A percentile compares a stretch with the other conserved stretches of the same genome.
These are phyloP conservation scores for Dactylonectria macrodidyma DNA, from an alignment of 2,329 filamentous ascomycete genomes.

Conservation along the genomic window DNA sequence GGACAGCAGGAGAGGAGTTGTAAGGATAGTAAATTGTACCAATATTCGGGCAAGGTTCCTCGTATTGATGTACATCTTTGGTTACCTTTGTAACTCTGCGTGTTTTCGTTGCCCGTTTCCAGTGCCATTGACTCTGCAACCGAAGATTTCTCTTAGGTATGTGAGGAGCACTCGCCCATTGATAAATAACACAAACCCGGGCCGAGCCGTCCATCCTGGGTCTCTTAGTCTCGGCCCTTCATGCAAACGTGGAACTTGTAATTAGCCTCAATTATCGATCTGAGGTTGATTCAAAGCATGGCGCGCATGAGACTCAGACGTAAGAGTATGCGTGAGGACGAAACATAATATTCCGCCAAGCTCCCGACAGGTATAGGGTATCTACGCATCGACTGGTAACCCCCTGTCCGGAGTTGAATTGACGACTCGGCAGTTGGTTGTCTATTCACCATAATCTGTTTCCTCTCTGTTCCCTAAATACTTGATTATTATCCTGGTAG, in stretches of 20 bases:
- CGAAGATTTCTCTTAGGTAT: not conserved
- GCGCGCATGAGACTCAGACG: not conserved
- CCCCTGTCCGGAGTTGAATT: not conserved
- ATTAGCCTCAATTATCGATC: not conserved
- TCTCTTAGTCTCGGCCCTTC: too few relatives aligned
- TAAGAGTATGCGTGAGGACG: not conserved
- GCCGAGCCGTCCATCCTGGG: too few relatives aligned
- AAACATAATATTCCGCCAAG: not conserved
- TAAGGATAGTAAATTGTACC: conserved; percentile 54
- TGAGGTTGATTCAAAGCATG: not conserved
- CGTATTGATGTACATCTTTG: conserved; percentile 45
- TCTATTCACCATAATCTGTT: not conserved
- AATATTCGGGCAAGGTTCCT: conserved; percentile 41
- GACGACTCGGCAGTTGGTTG: not conserved
- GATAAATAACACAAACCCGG: not conserved
- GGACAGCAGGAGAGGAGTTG: conserved; percentile 50
- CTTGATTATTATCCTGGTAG: too few relatives aligned
- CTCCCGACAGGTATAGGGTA: too few relatives aligned
- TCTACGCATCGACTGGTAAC: not conserved
- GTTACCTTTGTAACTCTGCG: not conserved
- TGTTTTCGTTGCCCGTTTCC: not conserved
- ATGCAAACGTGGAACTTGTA: not conserved
- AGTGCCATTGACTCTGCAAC: too few relatives aligned
- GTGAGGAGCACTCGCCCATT: too few relatives aligned
- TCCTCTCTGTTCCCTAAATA: too few relatives aligned